A percentile compares a stretch with the other conserved stretches of the same genome.
phyloP scores from a whole-genome alignment of 179 eudicot species.

The Gypsophila paniculata region DNA sequence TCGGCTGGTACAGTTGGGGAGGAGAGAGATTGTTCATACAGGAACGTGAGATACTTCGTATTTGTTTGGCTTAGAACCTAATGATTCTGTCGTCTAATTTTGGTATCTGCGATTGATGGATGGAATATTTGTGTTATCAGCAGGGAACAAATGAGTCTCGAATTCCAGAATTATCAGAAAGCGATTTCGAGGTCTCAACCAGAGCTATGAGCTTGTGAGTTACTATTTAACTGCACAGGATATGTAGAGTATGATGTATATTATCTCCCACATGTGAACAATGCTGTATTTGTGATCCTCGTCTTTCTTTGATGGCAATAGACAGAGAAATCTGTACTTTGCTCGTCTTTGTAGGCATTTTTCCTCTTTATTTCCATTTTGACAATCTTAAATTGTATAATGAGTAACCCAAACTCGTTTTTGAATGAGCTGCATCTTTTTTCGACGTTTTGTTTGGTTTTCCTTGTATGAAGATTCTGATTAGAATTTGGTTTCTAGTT shows the following conservation, averaged over 20 bases:
- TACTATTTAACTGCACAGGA: neutral
- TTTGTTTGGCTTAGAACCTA: too few species aligned
- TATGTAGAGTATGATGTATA: slow-evolving; percentile 20
- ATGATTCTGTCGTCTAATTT: neutral
- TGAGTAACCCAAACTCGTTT: neutral
- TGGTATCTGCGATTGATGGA: neutral
- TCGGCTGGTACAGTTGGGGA: too few species aligned
- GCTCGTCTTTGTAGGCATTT: neutral
- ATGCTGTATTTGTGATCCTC: neutral
- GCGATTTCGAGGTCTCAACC: slow-evolving; percentile 22
- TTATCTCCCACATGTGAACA: slow-evolving; percentile 4
- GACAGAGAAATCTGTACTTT: neutral
- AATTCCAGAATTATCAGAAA: slow-evolving; percentile 23
- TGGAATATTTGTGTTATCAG: neutral
- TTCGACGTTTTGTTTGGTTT: neutral
- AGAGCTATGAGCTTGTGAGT: slow-evolving; percentile 34
- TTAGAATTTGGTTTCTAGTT: neutral
- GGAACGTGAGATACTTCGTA: too few species aligned
- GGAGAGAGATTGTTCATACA: too few species aligned
- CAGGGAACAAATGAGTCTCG: slow-evolving; percentile 19
- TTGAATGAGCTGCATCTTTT: neutral
- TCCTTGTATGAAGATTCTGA: neutral
- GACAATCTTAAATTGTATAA: neutral
- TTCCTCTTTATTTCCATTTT: neutral
- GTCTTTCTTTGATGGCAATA: neutral